Base-by-base conservation (phyloP, 495 filamentous ascomycete genomes). In the Penicillium coprophilum region DNA sequence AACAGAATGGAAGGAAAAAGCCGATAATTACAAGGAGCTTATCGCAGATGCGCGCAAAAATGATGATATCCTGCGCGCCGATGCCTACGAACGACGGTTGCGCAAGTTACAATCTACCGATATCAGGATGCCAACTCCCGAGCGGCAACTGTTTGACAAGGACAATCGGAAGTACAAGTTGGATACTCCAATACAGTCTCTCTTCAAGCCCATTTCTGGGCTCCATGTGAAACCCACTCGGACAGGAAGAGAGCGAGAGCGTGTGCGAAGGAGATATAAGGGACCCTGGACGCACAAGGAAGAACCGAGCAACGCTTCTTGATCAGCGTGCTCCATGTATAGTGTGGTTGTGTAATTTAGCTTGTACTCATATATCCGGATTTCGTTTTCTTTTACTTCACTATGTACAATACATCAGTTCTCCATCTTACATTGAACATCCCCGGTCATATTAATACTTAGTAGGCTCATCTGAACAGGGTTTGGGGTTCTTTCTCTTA, bases 311-410 rank as follows among this genome's bases (percentile, higher is more conserved):
- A 13, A 20, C 13, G 30, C 43, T 13, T 3, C 1, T 17, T 24
- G 17, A 24, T 10, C 12, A 17, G 21, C 12, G 31, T 47, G 23
- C 32, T 24, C 31, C 39, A 43, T 62, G 60, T 62, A 59, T 36
- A 62, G 41, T 56, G 41, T 56, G 43, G 52, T 49, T 47, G 21
- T 54, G 51, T 62, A 59, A 21, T 46, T 62, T 55, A 62, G 51
- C 51, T 45, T 27, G 17, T 59, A 43, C 20, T 44, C 52, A 55
- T 52, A 62, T 62, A 59, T 62, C 51, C 32, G n/a, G n/a, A n/a
- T n/a, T n/a, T n/a, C 51, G 40, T 36, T 19, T 54, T 28, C 17
- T 46, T 28, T 17, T 4, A 46, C 17, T 17, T 46, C 3, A 46
- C 12, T 47, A 31, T 47, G 45, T 47, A 47, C 27, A 47, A 47